Percentiles rank a stretch among this genome's conserved stretches.
Conservation (phyloP, 768 basidiomycete species). For the Mycena latifolia region DNA sequence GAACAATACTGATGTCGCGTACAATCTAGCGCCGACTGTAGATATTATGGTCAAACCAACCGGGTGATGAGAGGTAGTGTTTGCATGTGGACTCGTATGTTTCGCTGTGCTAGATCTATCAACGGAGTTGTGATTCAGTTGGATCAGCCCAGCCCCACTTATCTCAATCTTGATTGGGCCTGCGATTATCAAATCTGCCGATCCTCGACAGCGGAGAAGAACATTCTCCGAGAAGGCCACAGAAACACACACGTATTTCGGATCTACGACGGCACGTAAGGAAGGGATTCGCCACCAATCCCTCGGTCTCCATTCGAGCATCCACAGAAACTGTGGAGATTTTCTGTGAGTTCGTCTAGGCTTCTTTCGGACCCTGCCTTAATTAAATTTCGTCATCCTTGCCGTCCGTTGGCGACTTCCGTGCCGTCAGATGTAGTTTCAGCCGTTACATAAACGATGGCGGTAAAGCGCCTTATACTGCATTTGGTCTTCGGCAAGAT, state of each 20-base stretch:
- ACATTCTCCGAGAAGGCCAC: slow-evolving; percentile 26
- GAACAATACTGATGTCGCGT: slow-evolving; percentile 15
- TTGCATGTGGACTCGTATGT: slow-evolving; percentile 3
- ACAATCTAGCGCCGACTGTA: slow-evolving; percentile 2
- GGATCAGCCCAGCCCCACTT: slow-evolving; percentile 26
- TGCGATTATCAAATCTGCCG: slow-evolving; percentile 24
- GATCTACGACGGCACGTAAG: slow-evolving; percentile 13
- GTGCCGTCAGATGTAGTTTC: slow-evolving; percentile 24
- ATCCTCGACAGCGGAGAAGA: slow-evolving; percentile 24
- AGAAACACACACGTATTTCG: slow-evolving; percentile 1
- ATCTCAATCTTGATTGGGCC: slow-evolving; percentile 26
- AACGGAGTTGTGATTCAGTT: slow-evolving; percentile 14
- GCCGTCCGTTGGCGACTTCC: slow-evolving; percentile 20
- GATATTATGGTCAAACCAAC: slow-evolving; percentile 1
- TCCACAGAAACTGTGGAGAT: slow-evolving; percentile 19
- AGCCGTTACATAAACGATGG: slow-evolving; percentile 4
- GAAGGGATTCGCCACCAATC: neutral
- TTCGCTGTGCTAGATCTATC: slow-evolving; percentile 22
- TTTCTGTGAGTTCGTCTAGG: slow-evolving; percentile 9
- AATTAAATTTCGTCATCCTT: slow-evolving; percentile 30
- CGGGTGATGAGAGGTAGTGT: neutral
- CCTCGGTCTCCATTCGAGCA: neutral
- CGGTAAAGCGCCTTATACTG: slow-evolving; percentile 16
- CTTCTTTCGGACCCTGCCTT: slow-evolving; percentile 33
- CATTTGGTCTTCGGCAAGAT: slow-evolving; percentile 8